Conservation (phyloP, 352 stramenopile species). For the Phytophthora aleatoria region DNA sequence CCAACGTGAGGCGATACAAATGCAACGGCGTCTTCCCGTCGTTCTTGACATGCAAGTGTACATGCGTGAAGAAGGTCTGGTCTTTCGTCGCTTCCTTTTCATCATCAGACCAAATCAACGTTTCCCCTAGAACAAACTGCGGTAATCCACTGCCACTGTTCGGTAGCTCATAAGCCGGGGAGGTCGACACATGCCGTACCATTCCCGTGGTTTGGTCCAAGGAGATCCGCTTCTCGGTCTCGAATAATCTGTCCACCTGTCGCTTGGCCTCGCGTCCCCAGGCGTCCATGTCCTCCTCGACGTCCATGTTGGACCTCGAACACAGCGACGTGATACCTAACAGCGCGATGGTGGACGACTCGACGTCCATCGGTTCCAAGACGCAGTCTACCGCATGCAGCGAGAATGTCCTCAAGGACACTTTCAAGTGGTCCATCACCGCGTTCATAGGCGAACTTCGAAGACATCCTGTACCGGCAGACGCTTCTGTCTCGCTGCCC, state of each 20-base stretch:
- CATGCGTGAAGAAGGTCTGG: constrained; percentile 38
- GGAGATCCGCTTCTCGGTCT: constrained; percentile 26
- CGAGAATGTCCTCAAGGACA: constrained; percentile 39
- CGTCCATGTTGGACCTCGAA: constrained; percentile 48
- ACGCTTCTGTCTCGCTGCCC: constrained; percentile 9
- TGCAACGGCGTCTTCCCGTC: constrained; percentile 52
- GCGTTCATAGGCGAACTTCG: constrained; percentile 44
- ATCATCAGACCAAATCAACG: constrained; percentile 42
- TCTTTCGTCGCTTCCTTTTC: constrained; percentile 6
- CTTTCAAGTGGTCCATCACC: constrained; percentile 38
- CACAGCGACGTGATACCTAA: constrained; percentile 46
- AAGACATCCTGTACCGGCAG: constrained; percentile 36
- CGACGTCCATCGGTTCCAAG: constrained; percentile 34
- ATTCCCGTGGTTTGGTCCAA: constrained; percentile 35
- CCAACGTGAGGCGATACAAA: constrained; percentile 47
- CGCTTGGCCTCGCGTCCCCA: constrained; percentile 37
- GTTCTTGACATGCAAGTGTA: constrained; percentile 46
- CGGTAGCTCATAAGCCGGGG: constrained; percentile 42
- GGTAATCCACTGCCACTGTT: constrained; percentile 47
- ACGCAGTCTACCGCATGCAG: constrained; percentile 52
- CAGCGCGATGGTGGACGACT: constrained; percentile 38
- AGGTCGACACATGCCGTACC: constrained; percentile 36
- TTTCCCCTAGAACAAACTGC: constrained; percentile 41
- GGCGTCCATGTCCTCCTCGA: constrained; percentile 24
- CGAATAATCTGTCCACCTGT: constrained; percentile 38